Percentiles rank a stretch among this genome's conserved stretches.
These are phyloP conservation scores for Hordeum marinum DNA, from an alignment of 176 grass and related monocot species.

Conservation along the genomic window DNA sequence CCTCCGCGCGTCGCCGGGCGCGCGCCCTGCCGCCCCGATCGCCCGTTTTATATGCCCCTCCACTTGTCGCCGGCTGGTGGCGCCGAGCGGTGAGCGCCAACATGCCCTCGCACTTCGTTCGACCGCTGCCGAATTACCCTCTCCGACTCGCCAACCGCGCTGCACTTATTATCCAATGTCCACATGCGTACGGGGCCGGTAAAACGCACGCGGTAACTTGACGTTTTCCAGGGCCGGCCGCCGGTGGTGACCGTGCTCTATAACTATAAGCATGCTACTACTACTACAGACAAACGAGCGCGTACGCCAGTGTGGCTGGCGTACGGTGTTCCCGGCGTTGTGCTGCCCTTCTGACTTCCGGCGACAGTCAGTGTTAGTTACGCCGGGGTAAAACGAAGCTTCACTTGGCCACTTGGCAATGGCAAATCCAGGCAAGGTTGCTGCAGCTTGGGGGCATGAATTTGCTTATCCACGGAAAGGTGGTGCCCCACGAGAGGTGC, in stretches of 20 bases:
- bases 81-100: constrained; percentile 15
- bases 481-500: background rate
- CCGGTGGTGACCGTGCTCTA: too few relatives aligned
- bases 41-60: constrained; percentile 28
- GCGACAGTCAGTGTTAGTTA: background rate
- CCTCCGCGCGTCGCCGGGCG: constrained; percentile 29
- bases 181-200: background rate
- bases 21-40: constrained; percentile 34
- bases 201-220: background rate
- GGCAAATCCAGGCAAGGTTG: background rate
- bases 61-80: constrained; percentile 22
- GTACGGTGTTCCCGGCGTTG: background rate
- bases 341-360: background rate
- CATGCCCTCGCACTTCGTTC: constrained; percentile 22
- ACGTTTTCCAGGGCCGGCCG: background rate
- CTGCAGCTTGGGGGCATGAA: too few relatives aligned
- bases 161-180: background rate
- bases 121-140: background rate
- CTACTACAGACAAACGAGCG: background rate
- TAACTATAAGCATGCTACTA: too few relatives aligned
- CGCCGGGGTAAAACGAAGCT: constrained; percentile 31
- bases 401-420: background rate
- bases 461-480: background rate
- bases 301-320: background rate
- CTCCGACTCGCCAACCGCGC: background rate